Conservation (phyloP, 768 basidiomycete genomes). For the Brasilioporus rufonigricans region DNA sequence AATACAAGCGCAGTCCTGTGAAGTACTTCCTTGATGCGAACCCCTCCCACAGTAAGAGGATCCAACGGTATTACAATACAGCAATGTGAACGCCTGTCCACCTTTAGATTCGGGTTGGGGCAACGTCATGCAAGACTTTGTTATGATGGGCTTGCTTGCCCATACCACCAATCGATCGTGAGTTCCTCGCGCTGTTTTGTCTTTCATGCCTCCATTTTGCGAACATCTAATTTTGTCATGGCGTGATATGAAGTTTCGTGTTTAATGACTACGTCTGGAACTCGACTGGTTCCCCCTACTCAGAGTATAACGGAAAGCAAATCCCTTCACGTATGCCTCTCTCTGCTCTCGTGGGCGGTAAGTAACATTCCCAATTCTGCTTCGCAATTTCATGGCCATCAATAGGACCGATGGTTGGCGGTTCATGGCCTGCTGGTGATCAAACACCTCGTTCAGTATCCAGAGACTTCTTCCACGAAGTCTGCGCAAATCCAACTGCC, state of each 20-base stretch:
- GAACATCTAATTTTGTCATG: slow-evolving; percentile 5
- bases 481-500: slow-evolving; percentile 38
- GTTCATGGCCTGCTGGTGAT: slow-evolving; percentile 34
- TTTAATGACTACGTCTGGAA: slow-evolving; percentile 46
- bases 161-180: slow-evolving; percentile 36
- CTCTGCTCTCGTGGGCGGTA: slow-evolving; percentile 39
- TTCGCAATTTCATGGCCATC: neutral
- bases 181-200: neutral
- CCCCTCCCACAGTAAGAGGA: slow-evolving; percentile 38
- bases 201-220: neutral
- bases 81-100: neutral
- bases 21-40: slow-evolving; percentile 50
- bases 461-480: slow-evolving; percentile 36
- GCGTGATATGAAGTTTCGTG: slow-evolving; percentile 32
- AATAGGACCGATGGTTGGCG: slow-evolving; percentile 43
- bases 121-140: slow-evolving; percentile 40
- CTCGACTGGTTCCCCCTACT: slow-evolving; percentile 33
- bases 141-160: slow-evolving; percentile 38
- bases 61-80: neutral
- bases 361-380: neutral
- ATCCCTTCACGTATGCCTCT: slow-evolving; percentile 43
- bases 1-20: slow-evolving; percentile 33
- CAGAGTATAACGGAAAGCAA: slow-evolving; percentile 34
- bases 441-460: slow-evolving; percentile 35
- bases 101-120: slow-evolving; percentile 38